A percentile compares a stretch with the other conserved stretches of the same genome.
phyloP scores from a whole-genome alignment of 495 filamentous ascomycete genomes.

The Daldinia concentrica region DNA sequence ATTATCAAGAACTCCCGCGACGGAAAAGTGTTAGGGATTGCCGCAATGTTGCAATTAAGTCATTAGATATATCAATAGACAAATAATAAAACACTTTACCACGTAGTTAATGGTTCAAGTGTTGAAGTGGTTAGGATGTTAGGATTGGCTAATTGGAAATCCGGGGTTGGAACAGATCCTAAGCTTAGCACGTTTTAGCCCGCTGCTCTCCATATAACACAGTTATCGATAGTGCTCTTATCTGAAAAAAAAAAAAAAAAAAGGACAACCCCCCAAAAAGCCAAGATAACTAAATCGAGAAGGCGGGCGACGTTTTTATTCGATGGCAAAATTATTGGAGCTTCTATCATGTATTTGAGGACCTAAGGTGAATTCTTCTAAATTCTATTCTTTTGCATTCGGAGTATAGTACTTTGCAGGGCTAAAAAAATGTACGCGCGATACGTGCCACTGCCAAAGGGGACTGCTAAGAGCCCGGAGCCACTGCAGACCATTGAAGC shows the following conservation, averaged over 20 bases:
- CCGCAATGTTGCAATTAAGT: neutral
- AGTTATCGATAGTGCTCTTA: neutral
- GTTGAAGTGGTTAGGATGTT: neutral
- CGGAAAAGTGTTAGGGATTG: constrained; percentile 11
- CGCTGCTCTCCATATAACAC: neutral
- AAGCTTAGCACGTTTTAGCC: no score
- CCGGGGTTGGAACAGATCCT: neutral
- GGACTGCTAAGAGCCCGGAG: constrained; percentile 16
- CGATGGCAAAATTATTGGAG: constrained; percentile 36
- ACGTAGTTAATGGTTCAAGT: neutral
- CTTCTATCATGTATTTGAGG: neutral
- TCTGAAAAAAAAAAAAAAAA: no score
- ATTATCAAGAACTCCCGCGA: constrained; percentile 25
- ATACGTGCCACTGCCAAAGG: constrained; percentile 54
- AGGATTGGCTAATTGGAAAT: neutral
- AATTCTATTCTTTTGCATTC: neutral
- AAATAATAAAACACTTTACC: neutral
- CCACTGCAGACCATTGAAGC: neutral
- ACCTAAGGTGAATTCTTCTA: neutral
- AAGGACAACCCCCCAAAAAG: no score
- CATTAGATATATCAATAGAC: neutral
- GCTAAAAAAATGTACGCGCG: constrained; percentile 52
- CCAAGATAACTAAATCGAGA: constrained; percentile 23
- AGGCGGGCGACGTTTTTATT: constrained; percentile 47
- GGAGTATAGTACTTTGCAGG: neutral